Evolutionary conservation across 345 rosid species (phyloP).

Genomic region (Lumnitzera racemosa): DNA sequence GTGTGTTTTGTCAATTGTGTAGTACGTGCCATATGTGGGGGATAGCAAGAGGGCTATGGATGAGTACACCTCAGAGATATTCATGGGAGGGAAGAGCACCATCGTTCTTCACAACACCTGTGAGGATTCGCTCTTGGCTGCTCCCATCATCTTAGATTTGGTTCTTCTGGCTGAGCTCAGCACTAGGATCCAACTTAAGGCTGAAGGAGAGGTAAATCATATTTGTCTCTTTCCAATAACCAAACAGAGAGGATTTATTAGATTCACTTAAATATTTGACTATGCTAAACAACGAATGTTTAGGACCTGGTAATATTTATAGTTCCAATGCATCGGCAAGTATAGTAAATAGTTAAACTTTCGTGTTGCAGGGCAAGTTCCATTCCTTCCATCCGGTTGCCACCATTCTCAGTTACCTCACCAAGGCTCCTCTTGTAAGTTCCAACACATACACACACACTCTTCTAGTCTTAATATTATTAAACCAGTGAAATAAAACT

Average conservation of each 20-base stretch:
- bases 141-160: slow-evolving; percentile 89
- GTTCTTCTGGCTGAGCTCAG: slow-evolving; percentile 95
- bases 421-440: slow-evolving; percentile 95
- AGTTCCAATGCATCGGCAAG: too few relatives aligned
- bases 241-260: too few relatives aligned
- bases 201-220: slow-evolving; percentile 66
- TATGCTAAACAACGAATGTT: too few relatives aligned
- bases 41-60: slow-evolving; percentile 99
- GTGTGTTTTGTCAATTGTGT: slow-evolving; percentile 4
- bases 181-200: slow-evolving; percentile 76
- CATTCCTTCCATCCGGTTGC: slow-evolving; percentile 98
- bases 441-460: not conserved
- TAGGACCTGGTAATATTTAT: too few relatives aligned
- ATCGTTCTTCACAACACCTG: slow-evolving; percentile 93
- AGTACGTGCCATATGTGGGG: slow-evolving; percentile 96
- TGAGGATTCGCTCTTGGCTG: slow-evolving; percentile 96
- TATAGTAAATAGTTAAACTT: not conserved
- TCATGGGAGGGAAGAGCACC: slow-evolving; percentile 94
- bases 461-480: too few relatives aligned
- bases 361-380: slow-evolving; percentile 61
- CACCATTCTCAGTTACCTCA: slow-evolving; percentile 93
- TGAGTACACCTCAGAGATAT: slow-evolving; percentile 95
- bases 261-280: too few relatives aligned
- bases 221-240: not conserved
- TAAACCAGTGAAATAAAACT: too few relatives aligned